Conservation (phyloP, 2,329 filamentous ascomycete species). For the Zopfia rhizophila region DNA sequence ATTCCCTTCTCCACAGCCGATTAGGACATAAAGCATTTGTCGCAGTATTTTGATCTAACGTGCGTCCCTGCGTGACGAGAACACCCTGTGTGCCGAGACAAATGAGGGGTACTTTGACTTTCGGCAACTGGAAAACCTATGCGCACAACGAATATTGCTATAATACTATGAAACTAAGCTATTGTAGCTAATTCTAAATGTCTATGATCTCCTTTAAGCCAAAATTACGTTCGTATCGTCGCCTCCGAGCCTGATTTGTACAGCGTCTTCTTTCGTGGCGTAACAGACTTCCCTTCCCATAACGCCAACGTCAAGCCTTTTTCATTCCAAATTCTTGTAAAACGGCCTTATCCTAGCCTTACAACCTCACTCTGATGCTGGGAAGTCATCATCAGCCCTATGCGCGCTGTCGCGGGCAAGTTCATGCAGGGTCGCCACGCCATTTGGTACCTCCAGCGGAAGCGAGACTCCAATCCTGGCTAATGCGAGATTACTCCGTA, state of each 20-base stretch:
- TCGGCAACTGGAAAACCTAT: slow-evolving; percentile 2
- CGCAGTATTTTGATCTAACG: too few species aligned
- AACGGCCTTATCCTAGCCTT: neutral
- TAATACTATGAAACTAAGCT: neutral
- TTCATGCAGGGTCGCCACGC: slow-evolving; percentile 1
- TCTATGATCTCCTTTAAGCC: slow-evolving; percentile 2
- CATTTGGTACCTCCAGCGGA: slow-evolving; percentile 1
- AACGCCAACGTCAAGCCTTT: slow-evolving; percentile 2
- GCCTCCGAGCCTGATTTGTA: slow-evolving; percentile 10
- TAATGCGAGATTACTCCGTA: slow-evolving; percentile 7
- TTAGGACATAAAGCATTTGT: too few species aligned
- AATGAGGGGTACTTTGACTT: too few species aligned
- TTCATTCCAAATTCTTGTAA: neutral
- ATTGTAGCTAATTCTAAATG: slow-evolving; percentile 6
- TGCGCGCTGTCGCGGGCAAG: neutral
- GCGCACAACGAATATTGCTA: slow-evolving; percentile 8
- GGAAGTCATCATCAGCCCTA: slow-evolving; percentile 6
- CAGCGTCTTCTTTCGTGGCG: slow-evolving; percentile 10
- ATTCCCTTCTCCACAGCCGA: too few species aligned
- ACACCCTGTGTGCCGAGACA: too few species aligned
- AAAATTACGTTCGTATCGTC: slow-evolving; percentile 16
- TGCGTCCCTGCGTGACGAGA: too few species aligned
- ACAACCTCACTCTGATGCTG: slow-evolving; percentile 7
- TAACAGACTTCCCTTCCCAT: slow-evolving; percentile 2
- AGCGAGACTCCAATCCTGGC: slow-evolving; percentile 2